phyloP scores from a whole-genome alignment of 2,329 filamentous ascomycete genomes.

The Clarireedia sp. region DNA sequence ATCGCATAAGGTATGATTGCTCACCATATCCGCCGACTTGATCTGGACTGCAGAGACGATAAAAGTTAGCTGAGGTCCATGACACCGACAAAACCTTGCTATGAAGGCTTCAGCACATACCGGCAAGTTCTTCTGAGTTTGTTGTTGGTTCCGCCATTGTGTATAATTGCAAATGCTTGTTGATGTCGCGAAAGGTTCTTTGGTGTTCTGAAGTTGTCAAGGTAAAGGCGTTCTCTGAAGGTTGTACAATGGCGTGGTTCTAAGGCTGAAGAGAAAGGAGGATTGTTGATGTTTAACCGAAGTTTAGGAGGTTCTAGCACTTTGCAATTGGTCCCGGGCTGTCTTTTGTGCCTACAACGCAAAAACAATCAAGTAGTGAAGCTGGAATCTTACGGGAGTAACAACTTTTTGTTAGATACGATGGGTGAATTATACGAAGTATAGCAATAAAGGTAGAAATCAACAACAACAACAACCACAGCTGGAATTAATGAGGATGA shows the following conservation, averaged over 20 bases:
- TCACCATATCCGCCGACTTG: conserved; percentile 98
- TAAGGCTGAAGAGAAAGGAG: conserved; percentile 6
- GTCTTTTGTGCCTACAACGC: no score
- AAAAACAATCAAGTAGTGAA: no score
- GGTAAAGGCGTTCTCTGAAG: not conserved
- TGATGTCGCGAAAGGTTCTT: not conserved
- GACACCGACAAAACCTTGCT: not conserved
- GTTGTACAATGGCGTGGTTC: conserved; percentile 1
- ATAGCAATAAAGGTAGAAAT: no score
- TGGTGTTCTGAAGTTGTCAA: not conserved
- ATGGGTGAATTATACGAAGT: no score
- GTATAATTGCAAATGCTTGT: conserved; percentile 15
- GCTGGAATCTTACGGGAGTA: no score
- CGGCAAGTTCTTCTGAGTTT: conserved; percentile 15
- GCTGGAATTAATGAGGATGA: no score
- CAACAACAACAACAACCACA: no score
- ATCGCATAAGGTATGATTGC: conserved; percentile 16
- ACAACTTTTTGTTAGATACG: no score
- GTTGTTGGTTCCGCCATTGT: conserved; percentile 28
- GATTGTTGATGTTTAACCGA: conserved; percentile 10
- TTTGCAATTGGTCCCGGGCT: no score
- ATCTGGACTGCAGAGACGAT: conserved; percentile 62
- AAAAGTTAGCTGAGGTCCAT: conserved; percentile 12
- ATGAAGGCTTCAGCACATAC: conserved; percentile 1
- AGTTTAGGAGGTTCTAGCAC: not conserved